Conservation (phyloP, 192 early-diverging fungal species). For the Radiomyces spectabilis region DNA sequence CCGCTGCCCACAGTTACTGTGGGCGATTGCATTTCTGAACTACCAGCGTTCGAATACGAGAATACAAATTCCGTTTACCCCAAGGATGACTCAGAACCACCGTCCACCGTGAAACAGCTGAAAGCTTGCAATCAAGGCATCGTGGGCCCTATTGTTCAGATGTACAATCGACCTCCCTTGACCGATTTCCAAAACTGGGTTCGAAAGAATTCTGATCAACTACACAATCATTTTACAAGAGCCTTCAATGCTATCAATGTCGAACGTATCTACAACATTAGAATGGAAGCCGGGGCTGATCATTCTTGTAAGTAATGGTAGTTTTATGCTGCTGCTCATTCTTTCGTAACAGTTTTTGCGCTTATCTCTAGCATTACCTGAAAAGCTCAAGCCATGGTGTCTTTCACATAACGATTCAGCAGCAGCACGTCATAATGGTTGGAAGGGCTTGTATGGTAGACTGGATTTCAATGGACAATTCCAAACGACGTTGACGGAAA, state of each 20-base stretch:
- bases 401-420: conserved; percentile 40
- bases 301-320: conserved; percentile 34
- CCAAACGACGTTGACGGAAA: conserved; percentile 50
- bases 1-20: conserved; percentile 51
- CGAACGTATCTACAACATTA: conserved; percentile 46
- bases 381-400: conserved; percentile 51
- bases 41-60: conserved; percentile 60
- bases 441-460: conserved; percentile 58
- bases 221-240: conserved; percentile 43
- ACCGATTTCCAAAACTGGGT: conserved; percentile 46
- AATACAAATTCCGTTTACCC: conserved; percentile 43
- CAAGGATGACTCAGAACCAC: conserved; percentile 20
- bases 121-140: conserved; percentile 10
- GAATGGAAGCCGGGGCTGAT: conserved; percentile 42
- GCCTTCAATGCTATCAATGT: conserved; percentile 39
- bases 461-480: conserved; percentile 53
- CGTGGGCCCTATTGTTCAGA: conserved; percentile 37
- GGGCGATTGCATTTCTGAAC: conserved; percentile 57
- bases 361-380: conserved; percentile 19
- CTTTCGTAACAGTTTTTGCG: too few relatives aligned
- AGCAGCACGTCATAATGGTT: conserved; percentile 46
- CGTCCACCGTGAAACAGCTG: conserved; percentile 12
- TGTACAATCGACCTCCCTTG: conserved; percentile 30
- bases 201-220: conserved; percentile 25
- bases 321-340: too few relatives aligned